phyloP scores from a whole-genome alignment of 2,329 filamentous ascomycete species.

The Periglandula ipomoeae region DNA sequence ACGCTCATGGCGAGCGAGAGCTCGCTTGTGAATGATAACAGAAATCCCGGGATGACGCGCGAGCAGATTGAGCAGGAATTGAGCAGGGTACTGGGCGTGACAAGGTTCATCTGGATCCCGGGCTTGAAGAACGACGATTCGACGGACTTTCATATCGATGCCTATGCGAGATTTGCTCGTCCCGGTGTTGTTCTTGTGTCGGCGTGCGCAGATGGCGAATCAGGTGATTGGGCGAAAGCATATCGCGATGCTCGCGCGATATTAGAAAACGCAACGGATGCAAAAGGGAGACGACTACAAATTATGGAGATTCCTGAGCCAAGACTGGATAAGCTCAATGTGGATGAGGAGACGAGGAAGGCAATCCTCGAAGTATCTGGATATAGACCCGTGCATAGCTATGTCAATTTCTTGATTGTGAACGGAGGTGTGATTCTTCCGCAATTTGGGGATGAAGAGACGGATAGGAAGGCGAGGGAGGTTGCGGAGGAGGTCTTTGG shows the following conservation, averaged over 20 bases:
- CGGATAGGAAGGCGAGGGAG: constrained; percentile 16
- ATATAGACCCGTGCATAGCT: constrained; percentile 11
- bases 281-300: constrained; percentile 13
- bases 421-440: constrained; percentile 20
- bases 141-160: no score
- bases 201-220: background rate
- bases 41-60: no score
- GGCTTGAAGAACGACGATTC: no score
- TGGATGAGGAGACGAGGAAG: background rate
- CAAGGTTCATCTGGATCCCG: no score
- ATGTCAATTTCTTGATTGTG: constrained; percentile 20
- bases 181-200: no score
- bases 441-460: no score
- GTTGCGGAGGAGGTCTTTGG: constrained; percentile 6
- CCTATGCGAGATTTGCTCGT: no score
- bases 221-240: constrained; percentile 8
- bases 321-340: background rate
- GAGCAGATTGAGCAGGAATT: no score
- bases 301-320: constrained; percentile 18
- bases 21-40: no score
- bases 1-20: no score
- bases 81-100: no score
- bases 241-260: constrained; percentile 15
- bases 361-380: constrained; percentile 1
- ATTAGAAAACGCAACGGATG: constrained; percentile 12